Evolutionary conservation across 2,329 filamentous ascomycete genomes (phyloP).

Genomic region (Phialemoniopsis sp.): DNA sequence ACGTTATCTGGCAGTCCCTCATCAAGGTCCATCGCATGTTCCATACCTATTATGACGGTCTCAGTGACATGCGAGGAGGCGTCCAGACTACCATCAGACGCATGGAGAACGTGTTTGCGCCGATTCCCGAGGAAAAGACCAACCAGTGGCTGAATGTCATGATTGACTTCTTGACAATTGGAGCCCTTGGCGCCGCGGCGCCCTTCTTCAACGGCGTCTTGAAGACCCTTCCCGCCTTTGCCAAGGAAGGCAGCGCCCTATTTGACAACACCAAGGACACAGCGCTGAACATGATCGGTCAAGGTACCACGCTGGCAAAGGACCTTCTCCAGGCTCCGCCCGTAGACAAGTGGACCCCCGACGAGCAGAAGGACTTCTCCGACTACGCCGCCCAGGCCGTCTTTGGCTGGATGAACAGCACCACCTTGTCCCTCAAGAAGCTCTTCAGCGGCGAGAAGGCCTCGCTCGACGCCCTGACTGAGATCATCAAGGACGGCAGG

Average conservation of each 20-base stretch:
- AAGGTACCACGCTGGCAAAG: slow-evolving; percentile 18
- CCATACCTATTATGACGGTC: slow-evolving; percentile 5
- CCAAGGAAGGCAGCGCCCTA: neutral
- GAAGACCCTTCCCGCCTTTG: slow-evolving; percentile 13
- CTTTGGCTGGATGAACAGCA: slow-evolving; percentile 16
- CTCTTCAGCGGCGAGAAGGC: slow-evolving; percentile 18
- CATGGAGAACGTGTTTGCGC: slow-evolving; percentile 20
- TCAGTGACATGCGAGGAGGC: slow-evolving; percentile 10
- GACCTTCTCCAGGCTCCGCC: slow-evolving; percentile 10
- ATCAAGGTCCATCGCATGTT: slow-evolving; percentile 10
- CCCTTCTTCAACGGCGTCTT: slow-evolving; percentile 21
- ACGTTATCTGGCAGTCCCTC: slow-evolving; percentile 14
- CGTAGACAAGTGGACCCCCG: slow-evolving; percentile 16
- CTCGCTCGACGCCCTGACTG: slow-evolving; percentile 14
- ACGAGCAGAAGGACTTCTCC: slow-evolving; percentile 17
- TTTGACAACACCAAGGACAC: slow-evolving; percentile 19
- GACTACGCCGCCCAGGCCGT: slow-evolving; percentile 20
- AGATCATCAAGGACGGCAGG: slow-evolving; percentile 15
- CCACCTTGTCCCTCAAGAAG: slow-evolving; percentile 5
- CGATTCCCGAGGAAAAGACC: slow-evolving; percentile 14
- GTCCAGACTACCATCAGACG: slow-evolving; percentile 10
- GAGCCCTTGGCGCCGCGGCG: slow-evolving; percentile 13
- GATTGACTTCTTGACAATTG: slow-evolving; percentile 21
- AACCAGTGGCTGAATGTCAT: slow-evolving; percentile 20
- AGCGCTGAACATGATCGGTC: slow-evolving; percentile 16